phyloP scores from a whole-genome alignment of 2,329 filamentous ascomycete genomes.

The Pseudogymnoascus sp. region DNA sequence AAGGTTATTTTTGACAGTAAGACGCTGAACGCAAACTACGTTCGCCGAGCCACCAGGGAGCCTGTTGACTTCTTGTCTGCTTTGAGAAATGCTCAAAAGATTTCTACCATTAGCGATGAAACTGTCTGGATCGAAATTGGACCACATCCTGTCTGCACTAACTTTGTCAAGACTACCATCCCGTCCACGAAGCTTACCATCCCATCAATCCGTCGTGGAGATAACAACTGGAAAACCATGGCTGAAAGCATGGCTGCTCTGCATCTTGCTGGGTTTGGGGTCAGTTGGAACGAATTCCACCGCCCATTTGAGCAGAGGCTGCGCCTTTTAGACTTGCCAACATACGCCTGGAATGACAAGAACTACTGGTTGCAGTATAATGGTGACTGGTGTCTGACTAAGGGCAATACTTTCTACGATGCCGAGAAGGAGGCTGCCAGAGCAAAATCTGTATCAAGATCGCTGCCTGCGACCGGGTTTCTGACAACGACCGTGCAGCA shows the following conservation, averaged over 20 bases:
- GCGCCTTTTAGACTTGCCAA: constrained; percentile 49
- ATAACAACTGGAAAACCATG: constrained; percentile 52
- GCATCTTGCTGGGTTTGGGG: constrained; percentile 57
- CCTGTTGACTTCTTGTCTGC: constrained; percentile 63
- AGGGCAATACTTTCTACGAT: constrained; percentile 48
- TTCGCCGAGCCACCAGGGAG: constrained; percentile 60
- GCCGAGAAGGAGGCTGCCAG: constrained; percentile 38
- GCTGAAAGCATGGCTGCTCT: constrained; percentile 53
- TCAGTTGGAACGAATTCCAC: constrained; percentile 55
- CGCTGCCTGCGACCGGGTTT: constrained; percentile 18
- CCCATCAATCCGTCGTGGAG: constrained; percentile 47
- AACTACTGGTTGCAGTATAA: constrained; percentile 42
- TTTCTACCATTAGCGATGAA: constrained; percentile 56
- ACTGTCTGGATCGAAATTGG: constrained; percentile 67
- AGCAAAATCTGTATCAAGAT: constrained; percentile 4
- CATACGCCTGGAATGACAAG: constrained; percentile 57
- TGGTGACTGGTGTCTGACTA: constrained; percentile 56
- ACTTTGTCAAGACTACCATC: constrained; percentile 60
- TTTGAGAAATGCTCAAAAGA: constrained; percentile 51
- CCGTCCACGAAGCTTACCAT: constrained; percentile 38
- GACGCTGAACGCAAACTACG: constrained; percentile 53
- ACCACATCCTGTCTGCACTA: constrained; percentile 61
- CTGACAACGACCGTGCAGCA: constrained; percentile 44
- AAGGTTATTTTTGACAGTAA: constrained; percentile 51
- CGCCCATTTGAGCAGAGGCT: constrained; percentile 46